These are phyloP conservation scores for Boletellus dicymbophilus DNA, from an alignment of 1,284 basidiomycete species.

Conservation along the genomic window DNA sequence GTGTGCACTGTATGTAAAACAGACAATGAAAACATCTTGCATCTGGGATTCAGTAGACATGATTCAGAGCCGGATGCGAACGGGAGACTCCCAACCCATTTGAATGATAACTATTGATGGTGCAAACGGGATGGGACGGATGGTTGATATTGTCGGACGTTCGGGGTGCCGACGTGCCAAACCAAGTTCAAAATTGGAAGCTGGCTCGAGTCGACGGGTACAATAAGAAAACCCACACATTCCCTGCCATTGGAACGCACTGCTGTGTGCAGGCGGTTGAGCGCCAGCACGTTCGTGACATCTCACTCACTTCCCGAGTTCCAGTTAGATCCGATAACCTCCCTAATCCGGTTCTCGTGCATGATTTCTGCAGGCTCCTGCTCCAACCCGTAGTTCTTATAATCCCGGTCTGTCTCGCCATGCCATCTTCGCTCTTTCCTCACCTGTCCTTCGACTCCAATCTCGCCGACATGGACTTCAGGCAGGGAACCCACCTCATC, in stretches of 20 bases:
- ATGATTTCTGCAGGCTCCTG: slow-evolving; percentile 19
- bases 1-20: slow-evolving; percentile 24
- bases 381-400: slow-evolving; percentile 30
- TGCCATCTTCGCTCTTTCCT: slow-evolving; percentile 31
- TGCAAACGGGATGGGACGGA: neutral
- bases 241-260: too few relatives aligned
- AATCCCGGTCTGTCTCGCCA: slow-evolving; percentile 15
- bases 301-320: slow-evolving; percentile 1
- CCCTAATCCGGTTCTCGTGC: slow-evolving; percentile 30
- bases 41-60: neutral
- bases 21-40: slow-evolving; percentile 18
- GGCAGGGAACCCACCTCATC: slow-evolving; percentile 74
- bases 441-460: slow-evolving; percentile 30
- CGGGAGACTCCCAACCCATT: too few relatives aligned
- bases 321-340: slow-evolving; percentile 34
- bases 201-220: too few relatives aligned
- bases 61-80: neutral
- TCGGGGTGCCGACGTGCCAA: too few relatives aligned
- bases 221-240: too few relatives aligned
- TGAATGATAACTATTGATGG: neutral
- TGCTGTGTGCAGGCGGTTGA: too few relatives aligned
- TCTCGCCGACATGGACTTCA: slow-evolving; percentile 39
- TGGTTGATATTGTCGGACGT: too few relatives aligned
- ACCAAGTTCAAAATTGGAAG: too few relatives aligned
- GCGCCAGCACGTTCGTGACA: neutral